phyloP scores from a whole-genome alignment of 1,284 basidiomycete genomes.

The Entoloma clypeatum region DNA sequence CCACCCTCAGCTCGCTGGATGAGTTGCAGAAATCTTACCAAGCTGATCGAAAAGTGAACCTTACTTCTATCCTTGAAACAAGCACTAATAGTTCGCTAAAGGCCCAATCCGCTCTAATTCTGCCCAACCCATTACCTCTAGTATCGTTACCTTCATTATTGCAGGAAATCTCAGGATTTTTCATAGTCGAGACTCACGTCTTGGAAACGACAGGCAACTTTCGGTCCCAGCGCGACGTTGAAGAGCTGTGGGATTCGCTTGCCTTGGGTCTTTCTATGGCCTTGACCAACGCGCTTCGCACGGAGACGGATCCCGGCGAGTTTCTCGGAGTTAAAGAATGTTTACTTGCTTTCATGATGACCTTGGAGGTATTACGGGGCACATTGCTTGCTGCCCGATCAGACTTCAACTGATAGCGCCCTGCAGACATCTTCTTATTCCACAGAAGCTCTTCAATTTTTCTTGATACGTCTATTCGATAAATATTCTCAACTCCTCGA shows the following conservation, averaged over 20 bases:
- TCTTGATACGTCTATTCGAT: constrained; percentile 88
- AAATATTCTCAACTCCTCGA: constrained; percentile 85
- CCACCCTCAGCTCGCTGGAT: constrained; percentile 83
- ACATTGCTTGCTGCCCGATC: constrained; percentile 1
- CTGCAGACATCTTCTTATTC: constrained; percentile 81
- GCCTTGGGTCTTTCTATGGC: constrained; percentile 75
- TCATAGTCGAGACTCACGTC: constrained; percentile 95
- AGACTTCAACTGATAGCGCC: constrained; percentile 12
- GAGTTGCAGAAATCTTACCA: constrained; percentile 93
- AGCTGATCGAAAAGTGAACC: constrained; percentile 82
- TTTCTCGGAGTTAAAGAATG: constrained; percentile 85
- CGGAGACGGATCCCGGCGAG: constrained; percentile 78
- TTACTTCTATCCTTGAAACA: constrained; percentile 3
- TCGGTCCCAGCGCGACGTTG: constrained; percentile 86
- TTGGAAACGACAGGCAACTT: constrained; percentile 84
- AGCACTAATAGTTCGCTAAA: constrained; percentile 29
- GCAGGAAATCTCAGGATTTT: constrained; percentile 97
- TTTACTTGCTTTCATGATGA: constrained; percentile 87
- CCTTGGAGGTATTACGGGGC: constrained; percentile 78
- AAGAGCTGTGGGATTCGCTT: constrained; percentile 95
- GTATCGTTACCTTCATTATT: constrained; percentile 62
- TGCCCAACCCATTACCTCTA: constrained; percentile 67
- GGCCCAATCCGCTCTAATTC: constrained; percentile 96
- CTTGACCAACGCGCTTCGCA: constrained; percentile 71
- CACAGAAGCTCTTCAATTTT: constrained; percentile 77